These are phyloP conservation scores for Phlebiopsis flavidoalba DNA, from an alignment of 768 basidiomycete species.

Conservation along the genomic window DNA sequence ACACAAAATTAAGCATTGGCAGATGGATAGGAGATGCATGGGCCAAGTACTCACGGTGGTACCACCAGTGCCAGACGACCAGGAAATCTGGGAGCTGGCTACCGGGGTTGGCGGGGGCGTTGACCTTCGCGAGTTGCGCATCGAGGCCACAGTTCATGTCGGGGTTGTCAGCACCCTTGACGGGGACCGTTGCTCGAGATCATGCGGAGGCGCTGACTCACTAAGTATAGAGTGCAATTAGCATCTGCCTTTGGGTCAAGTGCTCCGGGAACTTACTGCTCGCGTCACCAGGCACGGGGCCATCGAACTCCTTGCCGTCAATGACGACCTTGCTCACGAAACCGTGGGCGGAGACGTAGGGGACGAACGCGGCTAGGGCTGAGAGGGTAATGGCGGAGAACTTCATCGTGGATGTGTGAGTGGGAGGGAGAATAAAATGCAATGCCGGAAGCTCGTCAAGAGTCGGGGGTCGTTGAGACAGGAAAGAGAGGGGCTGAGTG, in stretches of 20 bases:
- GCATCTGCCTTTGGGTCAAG: not conserved
- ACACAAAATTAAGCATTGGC: not conserved
- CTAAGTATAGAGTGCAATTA: not conserved
- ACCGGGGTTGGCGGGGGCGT: conserved; percentile 56
- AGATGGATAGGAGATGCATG: not conserved
- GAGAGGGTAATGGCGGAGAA: conserved; percentile 2
- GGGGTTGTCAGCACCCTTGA: conserved; percentile 52
- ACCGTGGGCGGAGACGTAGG: conserved; percentile 37
- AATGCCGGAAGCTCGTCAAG: conserved; percentile 15
- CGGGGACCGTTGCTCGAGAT: conserved; percentile 37
- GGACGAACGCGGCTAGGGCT: conserved; percentile 16
- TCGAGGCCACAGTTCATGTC: conserved; percentile 55
- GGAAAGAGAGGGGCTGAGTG: not conserved
- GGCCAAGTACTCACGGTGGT: not conserved
- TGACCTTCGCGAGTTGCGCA: conserved; percentile 41
- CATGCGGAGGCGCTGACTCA: conserved; percentile 32
- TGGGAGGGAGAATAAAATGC: not conserved
- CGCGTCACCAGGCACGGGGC: conserved; percentile 24
- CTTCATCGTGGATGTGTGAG: not conserved
- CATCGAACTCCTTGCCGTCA: conserved; percentile 39
- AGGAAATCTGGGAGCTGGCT: conserved; percentile 49
- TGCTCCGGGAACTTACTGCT: not conserved
- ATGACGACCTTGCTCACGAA: conserved; percentile 36
- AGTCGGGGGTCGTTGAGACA: not conserved
- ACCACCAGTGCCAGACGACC: conserved; percentile 26